Percentiles rank a stretch among this genome's conserved stretches.
Evolutionary conservation across 2,329 filamentous ascomycete genomes (phyloP).

Genomic region (Fusarium udum): DNA sequence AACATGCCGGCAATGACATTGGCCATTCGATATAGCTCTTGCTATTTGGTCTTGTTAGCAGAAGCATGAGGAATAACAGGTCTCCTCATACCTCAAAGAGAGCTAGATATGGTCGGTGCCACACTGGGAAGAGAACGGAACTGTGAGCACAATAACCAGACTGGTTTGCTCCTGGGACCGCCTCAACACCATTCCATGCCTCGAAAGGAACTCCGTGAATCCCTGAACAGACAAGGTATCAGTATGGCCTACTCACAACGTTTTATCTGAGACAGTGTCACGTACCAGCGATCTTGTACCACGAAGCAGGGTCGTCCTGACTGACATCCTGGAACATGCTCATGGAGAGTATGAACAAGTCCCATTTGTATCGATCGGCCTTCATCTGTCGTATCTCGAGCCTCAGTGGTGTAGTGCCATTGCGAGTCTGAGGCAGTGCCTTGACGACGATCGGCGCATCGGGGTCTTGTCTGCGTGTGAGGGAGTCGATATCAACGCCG

Average conservation of each 20-base stretch:
- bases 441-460: constrained; percentile 54
- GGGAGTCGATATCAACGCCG: constrained; percentile 54
- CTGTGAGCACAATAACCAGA: constrained; percentile 82
- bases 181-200: constrained; percentile 62
- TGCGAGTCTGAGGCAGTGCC: constrained; percentile 51
- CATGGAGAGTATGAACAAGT: constrained; percentile 79
- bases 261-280: constrained; percentile 13
- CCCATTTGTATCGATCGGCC: constrained; percentile 73
- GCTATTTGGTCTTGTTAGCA: constrained; percentile 42
- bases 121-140: constrained; percentile 79
- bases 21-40: constrained; percentile 50
- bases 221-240: constrained; percentile 55
- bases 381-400: constrained; percentile 75
- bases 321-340: constrained; percentile 75
- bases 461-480: constrained; percentile 53
- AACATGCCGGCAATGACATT: constrained; percentile 59
- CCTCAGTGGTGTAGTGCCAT: constrained; percentile 59
- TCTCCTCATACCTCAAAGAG: constrained; percentile 60
- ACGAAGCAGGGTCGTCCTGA: constrained; percentile 72
- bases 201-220: constrained; percentile 80
- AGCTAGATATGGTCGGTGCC: constrained; percentile 84
- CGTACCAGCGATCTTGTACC: constrained; percentile 80
- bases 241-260: background rate
- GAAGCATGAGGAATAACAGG: too few species aligned
- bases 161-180: constrained; percentile 60